Conservation (phyloP, 345 rosid genomes). For the Passiflora organensis region DNA sequence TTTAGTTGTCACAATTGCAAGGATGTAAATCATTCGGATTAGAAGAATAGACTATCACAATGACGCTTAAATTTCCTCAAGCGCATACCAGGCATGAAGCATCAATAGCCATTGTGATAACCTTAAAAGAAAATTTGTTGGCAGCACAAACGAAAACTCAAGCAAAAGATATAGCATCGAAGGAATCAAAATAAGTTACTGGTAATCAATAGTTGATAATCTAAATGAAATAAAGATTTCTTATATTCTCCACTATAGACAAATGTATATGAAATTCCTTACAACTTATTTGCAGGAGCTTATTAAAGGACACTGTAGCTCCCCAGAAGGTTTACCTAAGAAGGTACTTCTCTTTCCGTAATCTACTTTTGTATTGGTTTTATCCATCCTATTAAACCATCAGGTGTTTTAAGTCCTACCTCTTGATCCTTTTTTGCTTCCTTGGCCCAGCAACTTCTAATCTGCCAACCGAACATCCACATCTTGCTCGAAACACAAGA, state of each 20-base stretch:
- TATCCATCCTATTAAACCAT: conserved; percentile 21
- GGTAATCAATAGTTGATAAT: conserved; percentile 13
- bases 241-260: conserved; percentile 44
- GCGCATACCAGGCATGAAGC: no score
- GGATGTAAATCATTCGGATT: no score
- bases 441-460: conserved; percentile 79
- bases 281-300: conserved; percentile 40
- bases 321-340: conserved; percentile 33
- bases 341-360: conserved; percentile 33
- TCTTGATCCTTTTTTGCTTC: conserved; percentile 78
- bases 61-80: no score
- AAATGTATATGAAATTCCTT: conserved; percentile 35
- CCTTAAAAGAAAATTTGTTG: no score
- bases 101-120: no score
- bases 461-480: conserved; percentile 65
- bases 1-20: no score
- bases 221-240: conserved; percentile 28
- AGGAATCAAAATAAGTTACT: conserved; percentile 12
- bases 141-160: neutral
- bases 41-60: no score
- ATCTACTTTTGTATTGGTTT: conserved; percentile 33
- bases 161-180: conserved; percentile 1
- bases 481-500: conserved; percentile 58
- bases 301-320: conserved; percentile 40
- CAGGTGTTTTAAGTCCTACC: conserved; percentile 33